Evolutionary conservation across 2,329 filamentous ascomycete species (phyloP).

Genomic region (Pseudomassariella vexata): DNA sequence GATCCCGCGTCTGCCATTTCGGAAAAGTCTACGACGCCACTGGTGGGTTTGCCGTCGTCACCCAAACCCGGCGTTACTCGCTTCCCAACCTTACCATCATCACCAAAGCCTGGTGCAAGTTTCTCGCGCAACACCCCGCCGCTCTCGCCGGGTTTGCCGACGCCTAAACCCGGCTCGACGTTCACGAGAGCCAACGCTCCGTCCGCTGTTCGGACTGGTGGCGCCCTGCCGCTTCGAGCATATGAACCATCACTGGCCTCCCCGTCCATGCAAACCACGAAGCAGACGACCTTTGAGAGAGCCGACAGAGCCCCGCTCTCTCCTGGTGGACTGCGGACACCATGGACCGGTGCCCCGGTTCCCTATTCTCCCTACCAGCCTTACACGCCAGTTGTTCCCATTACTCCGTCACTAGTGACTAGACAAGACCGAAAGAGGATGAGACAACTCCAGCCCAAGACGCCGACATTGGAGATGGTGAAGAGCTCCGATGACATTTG

Average conservation of each 20-base stretch:
- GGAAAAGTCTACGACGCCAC: conserved; percentile 42
- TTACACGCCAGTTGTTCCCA: conserved; percentile 67
- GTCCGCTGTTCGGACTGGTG: conserved; percentile 50
- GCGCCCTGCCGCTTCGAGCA: conserved; percentile 53
- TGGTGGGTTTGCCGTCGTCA: conserved; percentile 45
- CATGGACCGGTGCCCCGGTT: conserved; percentile 54
- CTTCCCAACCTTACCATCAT: conserved; percentile 27
- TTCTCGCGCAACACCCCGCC: conserved; percentile 21
- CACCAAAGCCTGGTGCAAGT: conserved; percentile 26
- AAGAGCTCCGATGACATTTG: conserved; percentile 58
- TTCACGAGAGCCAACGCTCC: conserved; percentile 45
- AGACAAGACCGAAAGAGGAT: conserved; percentile 65
- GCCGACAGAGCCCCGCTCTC: conserved; percentile 50
- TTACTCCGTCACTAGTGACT: conserved; percentile 70
- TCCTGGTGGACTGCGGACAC: conserved; percentile 54
- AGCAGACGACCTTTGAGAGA: conserved; percentile 61
- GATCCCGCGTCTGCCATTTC: conserved; percentile 49
- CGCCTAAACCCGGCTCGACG: conserved; percentile 39
- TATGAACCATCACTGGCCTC: conserved; percentile 53
- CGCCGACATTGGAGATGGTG: conserved; percentile 58
- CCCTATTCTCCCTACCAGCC: conserved; percentile 79
- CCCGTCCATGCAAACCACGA: conserved; percentile 46
- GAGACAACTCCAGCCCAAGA: conserved; percentile 58
- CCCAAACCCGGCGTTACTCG: conserved; percentile 31
- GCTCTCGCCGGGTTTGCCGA: conserved; percentile 46